Conservation (phyloP, 2,329 filamentous ascomycete genomes). For the Westerdykella aurantiaca region DNA sequence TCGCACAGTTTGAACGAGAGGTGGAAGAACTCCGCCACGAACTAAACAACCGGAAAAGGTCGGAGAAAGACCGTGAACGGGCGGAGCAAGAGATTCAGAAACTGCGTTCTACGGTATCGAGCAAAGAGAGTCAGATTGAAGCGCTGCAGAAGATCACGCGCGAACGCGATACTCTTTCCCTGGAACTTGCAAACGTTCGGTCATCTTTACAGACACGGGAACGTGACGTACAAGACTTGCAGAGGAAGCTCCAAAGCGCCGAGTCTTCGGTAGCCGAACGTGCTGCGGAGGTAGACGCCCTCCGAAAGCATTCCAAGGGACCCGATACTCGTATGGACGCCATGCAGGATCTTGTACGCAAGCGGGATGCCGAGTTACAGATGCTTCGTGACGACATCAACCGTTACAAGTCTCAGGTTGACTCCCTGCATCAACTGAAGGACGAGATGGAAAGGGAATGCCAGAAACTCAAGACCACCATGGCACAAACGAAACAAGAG, state of each 20-base stretch:
- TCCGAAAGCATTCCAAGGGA: slow-evolving; percentile 32
- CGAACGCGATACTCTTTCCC: slow-evolving; percentile 27
- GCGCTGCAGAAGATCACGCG: slow-evolving; percentile 31
- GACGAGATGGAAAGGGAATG: slow-evolving; percentile 38
- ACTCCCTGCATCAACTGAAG: slow-evolving; percentile 41
- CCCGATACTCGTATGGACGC: slow-evolving; percentile 37
- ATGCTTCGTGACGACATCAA: slow-evolving; percentile 46
- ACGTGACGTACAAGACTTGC: slow-evolving; percentile 23
- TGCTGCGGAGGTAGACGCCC: slow-evolving; percentile 33
- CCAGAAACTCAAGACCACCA: slow-evolving; percentile 10
- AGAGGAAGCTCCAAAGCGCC: slow-evolving; percentile 30
- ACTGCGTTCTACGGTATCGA: slow-evolving; percentile 24
- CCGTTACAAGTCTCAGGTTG: slow-evolving; percentile 25
- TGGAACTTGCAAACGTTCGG: slow-evolving; percentile 27
- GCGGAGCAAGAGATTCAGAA: slow-evolving; percentile 28
- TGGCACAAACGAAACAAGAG: slow-evolving; percentile 39
- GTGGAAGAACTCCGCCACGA: slow-evolving; percentile 27
- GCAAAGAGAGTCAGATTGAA: slow-evolving; percentile 31
- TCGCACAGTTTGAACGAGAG: slow-evolving; percentile 26
- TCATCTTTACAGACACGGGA: slow-evolving; percentile 29
- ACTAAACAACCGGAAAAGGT: slow-evolving; percentile 19
- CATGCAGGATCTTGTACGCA: slow-evolving; percentile 39
- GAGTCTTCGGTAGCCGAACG: slow-evolving; percentile 28
- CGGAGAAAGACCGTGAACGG: slow-evolving; percentile 29
- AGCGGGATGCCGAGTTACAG: slow-evolving; percentile 48